Conservation (phyloP, 1,139 yeast genomes). For the Kurtzmaniella natalensis region DNA sequence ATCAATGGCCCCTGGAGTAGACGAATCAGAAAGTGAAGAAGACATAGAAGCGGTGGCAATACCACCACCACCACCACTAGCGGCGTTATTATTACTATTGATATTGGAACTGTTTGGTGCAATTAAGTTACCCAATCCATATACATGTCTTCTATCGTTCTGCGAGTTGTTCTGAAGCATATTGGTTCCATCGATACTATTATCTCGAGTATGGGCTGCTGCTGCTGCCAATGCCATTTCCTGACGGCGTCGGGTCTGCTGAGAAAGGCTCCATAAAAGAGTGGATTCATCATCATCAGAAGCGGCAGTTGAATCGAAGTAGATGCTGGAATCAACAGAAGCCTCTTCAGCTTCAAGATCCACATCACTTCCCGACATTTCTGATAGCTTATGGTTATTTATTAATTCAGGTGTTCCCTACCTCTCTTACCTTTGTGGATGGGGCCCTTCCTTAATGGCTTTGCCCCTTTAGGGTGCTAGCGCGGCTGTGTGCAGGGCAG, state of each 20-base stretch:
- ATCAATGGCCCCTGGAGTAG: not conserved
- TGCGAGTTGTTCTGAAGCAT: not conserved
- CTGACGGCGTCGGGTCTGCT: slow-evolving; percentile 3
- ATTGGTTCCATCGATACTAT: slow-evolving; percentile 1
- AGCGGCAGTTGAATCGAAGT: slow-evolving; percentile 10
- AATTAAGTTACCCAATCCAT: no score
- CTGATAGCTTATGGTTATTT: not conserved
- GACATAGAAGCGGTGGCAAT: not conserved
- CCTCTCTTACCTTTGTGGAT: no score
- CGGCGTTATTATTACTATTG: no score
- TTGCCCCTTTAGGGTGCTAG: no score
- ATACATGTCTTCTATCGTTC: no score
- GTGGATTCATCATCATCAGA: slow-evolving; percentile 20
- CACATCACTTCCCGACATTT: slow-evolving; percentile 6
- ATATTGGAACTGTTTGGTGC: no score
- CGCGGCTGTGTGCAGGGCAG: no score
- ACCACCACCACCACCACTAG: not conserved
- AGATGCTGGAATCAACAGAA: slow-evolving; percentile 6
- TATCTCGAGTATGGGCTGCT: slow-evolving; percentile 1
- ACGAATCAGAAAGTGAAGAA: not conserved
- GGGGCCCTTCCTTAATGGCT: no score
- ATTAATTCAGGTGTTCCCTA: no score
- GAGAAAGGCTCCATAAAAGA: slow-evolving; percentile 18
- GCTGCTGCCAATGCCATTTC: slow-evolving; percentile 2
- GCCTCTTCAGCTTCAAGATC: slow-evolving; percentile 5